Evolutionary conservation across 257 asterid genomes (phyloP).

Genomic region (Solanum sejunctum): DNA sequence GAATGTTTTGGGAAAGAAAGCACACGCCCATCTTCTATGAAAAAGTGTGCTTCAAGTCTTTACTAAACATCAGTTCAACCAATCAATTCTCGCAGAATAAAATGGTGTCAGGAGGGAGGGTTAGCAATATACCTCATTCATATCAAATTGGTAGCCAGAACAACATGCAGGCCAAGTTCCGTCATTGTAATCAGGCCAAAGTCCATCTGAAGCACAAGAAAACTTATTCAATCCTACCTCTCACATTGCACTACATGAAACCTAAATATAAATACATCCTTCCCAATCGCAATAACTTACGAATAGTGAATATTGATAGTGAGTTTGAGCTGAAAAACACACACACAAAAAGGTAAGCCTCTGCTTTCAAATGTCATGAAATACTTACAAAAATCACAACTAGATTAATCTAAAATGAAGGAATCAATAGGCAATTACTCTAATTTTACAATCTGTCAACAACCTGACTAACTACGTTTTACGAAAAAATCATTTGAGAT

Average conservation of each 20-base stretch:
- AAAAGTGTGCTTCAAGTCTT: neutral
- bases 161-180: slow-evolving; percentile 96
- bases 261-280: neutral
- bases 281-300: slow-evolving; percentile 27
- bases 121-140: slow-evolving; percentile 34
- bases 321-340: slow-evolving; percentile 50
- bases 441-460: neutral
- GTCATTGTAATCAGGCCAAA: slow-evolving; percentile 86
- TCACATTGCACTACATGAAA: neutral
- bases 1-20: neutral
- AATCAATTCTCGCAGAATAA: neutral
- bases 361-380: neutral
- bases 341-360: neutral
- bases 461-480: neutral
- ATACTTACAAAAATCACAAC: neutral
- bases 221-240: neutral
- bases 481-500: neutral
- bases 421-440: neutral
- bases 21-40: neutral
- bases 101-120: neutral
- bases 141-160: slow-evolving; percentile 46
- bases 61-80: neutral
- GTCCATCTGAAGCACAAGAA: slow-evolving; percentile 60
- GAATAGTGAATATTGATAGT: slow-evolving; percentile 64
- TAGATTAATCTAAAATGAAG: neutral